A percentile compares a stretch with the other conserved stretches of the same genome.
Evolutionary conservation across 163 green algal species (phyloP).

Genomic region (Chlamydomonas reinhardtii): DNA sequence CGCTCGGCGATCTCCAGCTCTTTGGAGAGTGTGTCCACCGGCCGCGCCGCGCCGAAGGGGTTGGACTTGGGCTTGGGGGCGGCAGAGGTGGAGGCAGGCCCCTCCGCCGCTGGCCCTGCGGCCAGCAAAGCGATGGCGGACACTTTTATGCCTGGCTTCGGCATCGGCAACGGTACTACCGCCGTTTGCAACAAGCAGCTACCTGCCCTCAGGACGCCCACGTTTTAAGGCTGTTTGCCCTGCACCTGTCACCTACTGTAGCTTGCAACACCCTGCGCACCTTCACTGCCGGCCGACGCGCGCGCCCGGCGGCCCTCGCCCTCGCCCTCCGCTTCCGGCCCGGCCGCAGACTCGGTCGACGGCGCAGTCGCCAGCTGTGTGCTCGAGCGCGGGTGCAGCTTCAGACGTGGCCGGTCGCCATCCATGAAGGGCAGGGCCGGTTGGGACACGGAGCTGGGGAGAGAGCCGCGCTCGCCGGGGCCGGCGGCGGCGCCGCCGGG

Average conservation of each 20-base stretch:
- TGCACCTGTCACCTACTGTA: too few species aligned
- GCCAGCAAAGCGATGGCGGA: not conserved
- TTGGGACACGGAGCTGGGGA: not conserved
- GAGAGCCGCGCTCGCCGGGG: not conserved
- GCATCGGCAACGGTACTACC: too few species aligned
- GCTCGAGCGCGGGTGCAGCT: constrained; percentile 6
- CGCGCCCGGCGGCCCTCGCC: too few species aligned
- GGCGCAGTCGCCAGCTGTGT: not conserved
- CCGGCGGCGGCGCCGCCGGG: not conserved
- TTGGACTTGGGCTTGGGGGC: constrained; percentile 54
- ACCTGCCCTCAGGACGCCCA: too few species aligned
- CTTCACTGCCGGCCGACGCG: too few species aligned
- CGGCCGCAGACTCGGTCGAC: not conserved
- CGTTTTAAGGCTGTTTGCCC: too few species aligned
- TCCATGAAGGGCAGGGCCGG: constrained; percentile 12
- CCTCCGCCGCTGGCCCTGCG: not conserved
- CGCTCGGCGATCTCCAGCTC: constrained; percentile 53
- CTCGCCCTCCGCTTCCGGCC: not conserved
- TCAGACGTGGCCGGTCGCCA: constrained; percentile 34
- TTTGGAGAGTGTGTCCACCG: constrained; percentile 62
- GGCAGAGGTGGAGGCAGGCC: not conserved
- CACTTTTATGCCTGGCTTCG: too few species aligned
- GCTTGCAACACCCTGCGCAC: too few species aligned
- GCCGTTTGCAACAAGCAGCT: too few species aligned
- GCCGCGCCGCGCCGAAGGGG: constrained; percentile 71